phyloP scores from a whole-genome alignment of 208 protist species.

The Phytomonas sp. region DNA sequence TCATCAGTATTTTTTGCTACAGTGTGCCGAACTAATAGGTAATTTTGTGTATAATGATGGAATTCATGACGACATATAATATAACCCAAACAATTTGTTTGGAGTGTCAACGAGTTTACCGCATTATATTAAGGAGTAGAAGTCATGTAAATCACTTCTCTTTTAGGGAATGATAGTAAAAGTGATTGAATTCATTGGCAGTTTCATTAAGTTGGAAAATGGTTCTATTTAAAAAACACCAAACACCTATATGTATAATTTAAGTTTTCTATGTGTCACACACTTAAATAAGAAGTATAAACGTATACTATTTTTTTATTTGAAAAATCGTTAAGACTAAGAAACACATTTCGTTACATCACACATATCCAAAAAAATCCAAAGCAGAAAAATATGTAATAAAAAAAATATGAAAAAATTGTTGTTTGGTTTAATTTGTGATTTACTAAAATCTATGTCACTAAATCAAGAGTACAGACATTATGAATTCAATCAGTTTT shows the following conservation, averaged over 20 bases:
- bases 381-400: background rate
- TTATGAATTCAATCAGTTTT: background rate
- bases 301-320: background rate
- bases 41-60: background rate
- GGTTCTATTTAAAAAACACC: background rate
- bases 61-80: background rate
- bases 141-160: background rate
- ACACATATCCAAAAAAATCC: background rate
- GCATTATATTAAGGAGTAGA: background rate
- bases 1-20: background rate
- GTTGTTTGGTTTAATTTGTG: background rate
- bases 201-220: background rate
- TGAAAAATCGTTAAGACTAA: background rate
- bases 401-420: slow-evolving; percentile 5
- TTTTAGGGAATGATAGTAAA: background rate
- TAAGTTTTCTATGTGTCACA: background rate
- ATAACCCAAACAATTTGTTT: background rate
- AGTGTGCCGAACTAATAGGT: background rate
- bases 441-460: background rate
- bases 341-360: background rate
- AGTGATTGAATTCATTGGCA: background rate
- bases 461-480: background rate
- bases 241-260: background rate
- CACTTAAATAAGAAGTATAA: background rate
- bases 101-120: background rate